Evolutionary conservation across 257 asterid genomes (phyloP), one percentile per base, ranked within the genome.

Genomic region (Nicotiana undulata): DNA sequence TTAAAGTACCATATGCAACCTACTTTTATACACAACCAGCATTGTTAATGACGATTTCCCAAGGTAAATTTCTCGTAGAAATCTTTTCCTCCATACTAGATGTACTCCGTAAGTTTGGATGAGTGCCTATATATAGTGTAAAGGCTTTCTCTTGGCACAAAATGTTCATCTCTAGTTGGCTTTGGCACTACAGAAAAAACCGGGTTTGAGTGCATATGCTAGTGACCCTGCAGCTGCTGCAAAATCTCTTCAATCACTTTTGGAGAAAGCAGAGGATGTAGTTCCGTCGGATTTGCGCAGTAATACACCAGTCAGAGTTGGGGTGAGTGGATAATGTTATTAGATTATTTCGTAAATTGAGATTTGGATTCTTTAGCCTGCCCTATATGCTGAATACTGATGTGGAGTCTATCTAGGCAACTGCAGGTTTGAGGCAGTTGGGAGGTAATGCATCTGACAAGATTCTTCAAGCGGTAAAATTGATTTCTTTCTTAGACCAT

Each of bases 351-450:
- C 20, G 8, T 13, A 12, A n/a, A 12, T 15, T 46, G 78, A 22
- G 17, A 15, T 13, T 29, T 44, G 15, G 78, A 72, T 72, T 72
- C 13, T 24, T 15, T 72, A 49, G 60, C 16, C 60, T 72, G 20
- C 24, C 37, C 34, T 46, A 46, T 44, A 46, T 63, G 26, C 82
- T 63, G 52, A 28, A 29, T 46, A 64, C 13, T 66, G 52, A 79
- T 64, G 51, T 49, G 52, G 60, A 72, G 37, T 72, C 40, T 79
- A 32, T 60, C 53, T 90, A 92, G 97, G 98, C 98, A 68, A 93
- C 97, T 26, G 97, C 97, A 63, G 98, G 98, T 65, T 88, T 93
- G n/a, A 86, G 98, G 86, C 87, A 82, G 65, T 84, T 93, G 79
- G 84, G 81, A 44, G 92, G 90, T 77, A 84, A 84, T 86, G 83